Conservation (phyloP, 371 early-diverging fungal species). For the Nematocida ausubeli region DNA sequence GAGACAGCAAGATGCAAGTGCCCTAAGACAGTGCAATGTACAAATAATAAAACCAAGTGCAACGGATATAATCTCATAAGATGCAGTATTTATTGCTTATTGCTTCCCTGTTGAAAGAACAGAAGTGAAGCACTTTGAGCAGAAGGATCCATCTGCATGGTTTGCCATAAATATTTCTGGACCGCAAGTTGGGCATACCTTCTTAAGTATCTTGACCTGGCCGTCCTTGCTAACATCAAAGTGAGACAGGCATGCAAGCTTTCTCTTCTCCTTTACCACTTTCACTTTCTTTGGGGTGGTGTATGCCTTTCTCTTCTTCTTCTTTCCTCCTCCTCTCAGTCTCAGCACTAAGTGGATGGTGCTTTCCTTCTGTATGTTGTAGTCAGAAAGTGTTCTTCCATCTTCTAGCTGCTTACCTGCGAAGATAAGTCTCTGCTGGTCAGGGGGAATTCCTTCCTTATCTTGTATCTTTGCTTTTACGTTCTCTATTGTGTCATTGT, state of each 20-base stretch:
- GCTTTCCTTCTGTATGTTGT: constrained; percentile 84
- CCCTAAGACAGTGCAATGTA: too few relatives aligned
- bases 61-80: background rate
- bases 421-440: constrained; percentile 98
- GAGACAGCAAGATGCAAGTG: too few relatives aligned
- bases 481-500: constrained; percentile 85
- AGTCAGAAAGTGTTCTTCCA: constrained; percentile 71
- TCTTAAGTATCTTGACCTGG: constrained; percentile 89
- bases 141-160: constrained; percentile 66
- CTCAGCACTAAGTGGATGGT: constrained; percentile 93
- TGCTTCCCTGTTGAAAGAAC: constrained; percentile 11
- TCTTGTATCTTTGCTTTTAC: constrained; percentile 95
- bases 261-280: constrained; percentile 71
- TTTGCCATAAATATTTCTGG: constrained; percentile 95
- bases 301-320: constrained; percentile 67
- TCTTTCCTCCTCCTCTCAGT: constrained; percentile 79
- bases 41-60: too few relatives aligned
- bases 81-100: background rate
- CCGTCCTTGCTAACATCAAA: constrained; percentile 79
- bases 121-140: constrained; percentile 59
- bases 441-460: constrained; percentile 97
- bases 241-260: constrained; percentile 90
- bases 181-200: constrained; percentile 84
- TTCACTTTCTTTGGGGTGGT: constrained; percentile 66
- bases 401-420: constrained; percentile 95